phyloP scores from a whole-genome alignment of 805 yeast species.

The Suhomyces sp. region DNA sequence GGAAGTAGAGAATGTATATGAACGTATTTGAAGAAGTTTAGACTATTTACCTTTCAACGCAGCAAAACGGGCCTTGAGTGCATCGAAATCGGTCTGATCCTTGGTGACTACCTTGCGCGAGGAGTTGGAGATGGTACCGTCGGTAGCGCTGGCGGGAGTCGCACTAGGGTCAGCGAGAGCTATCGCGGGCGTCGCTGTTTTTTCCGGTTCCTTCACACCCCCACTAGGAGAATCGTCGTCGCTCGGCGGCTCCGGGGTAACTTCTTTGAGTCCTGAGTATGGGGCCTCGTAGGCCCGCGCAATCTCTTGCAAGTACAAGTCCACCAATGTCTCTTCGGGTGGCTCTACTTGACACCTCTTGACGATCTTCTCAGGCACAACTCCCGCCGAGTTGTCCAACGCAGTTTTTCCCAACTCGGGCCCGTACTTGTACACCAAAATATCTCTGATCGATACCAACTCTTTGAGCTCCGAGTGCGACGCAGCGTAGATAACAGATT shows the following conservation, averaged over 20 bases:
- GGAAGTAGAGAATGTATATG: not conserved
- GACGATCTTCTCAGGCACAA: conserved; percentile 66
- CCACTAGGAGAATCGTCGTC: conserved; percentile 19
- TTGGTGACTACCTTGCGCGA: conserved; percentile 10
- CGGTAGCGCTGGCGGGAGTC: conserved; percentile 1
- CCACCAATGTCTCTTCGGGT: conserved; percentile 63
- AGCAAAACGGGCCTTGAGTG: conserved; percentile 68
- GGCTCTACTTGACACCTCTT: conserved; percentile 63
- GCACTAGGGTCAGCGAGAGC: not conserved
- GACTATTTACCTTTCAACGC: conserved; percentile 48
- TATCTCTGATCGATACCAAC: conserved; percentile 55
- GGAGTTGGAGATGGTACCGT: conserved; percentile 9
- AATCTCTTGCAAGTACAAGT: conserved; percentile 70
- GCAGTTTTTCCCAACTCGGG: conserved; percentile 60
- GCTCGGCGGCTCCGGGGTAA: conserved; percentile 9
- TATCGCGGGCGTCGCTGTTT: not conserved
- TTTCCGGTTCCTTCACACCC: conserved; percentile 16
- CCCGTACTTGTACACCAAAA: conserved; percentile 63
- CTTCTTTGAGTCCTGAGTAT: conserved; percentile 50
- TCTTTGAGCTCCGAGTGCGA: conserved; percentile 78
- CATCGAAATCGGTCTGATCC: conserved; percentile 52
- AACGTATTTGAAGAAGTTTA: not conserved
- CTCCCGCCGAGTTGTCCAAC: conserved; percentile 43
- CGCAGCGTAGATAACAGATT: conserved; percentile 64
- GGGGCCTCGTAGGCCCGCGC: conserved; percentile 77